Evolutionary conservation across 805 yeast genomes (phyloP).

Genomic region (Saccharomycopsis javanensis): DNA sequence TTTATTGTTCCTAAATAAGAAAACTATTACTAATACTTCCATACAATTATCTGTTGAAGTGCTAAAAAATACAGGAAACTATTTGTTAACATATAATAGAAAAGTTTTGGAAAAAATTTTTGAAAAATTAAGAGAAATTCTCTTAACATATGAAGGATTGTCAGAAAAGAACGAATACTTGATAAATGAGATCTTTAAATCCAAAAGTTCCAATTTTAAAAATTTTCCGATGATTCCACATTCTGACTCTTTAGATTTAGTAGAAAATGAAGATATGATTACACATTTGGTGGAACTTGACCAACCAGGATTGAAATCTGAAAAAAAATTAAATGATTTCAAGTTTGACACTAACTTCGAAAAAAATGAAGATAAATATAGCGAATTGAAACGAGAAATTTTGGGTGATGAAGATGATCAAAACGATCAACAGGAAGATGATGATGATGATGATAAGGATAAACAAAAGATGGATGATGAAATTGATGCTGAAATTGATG

Average conservation of each 20-base stretch:
- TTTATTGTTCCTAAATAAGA: slow-evolving; percentile 35
- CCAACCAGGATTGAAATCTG: slow-evolving; percentile 35
- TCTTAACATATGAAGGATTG: slow-evolving; percentile 26
- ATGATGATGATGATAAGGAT: slow-evolving; percentile 14
- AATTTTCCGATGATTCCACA: slow-evolving; percentile 31
- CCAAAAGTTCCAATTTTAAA: slow-evolving; percentile 36
- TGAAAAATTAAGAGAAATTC: slow-evolving; percentile 50
- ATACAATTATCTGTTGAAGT: slow-evolving; percentile 45
- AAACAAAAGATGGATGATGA: slow-evolving; percentile 40
- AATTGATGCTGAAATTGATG: slow-evolving; percentile 22
- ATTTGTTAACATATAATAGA: slow-evolving; percentile 37
- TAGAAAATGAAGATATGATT: slow-evolving; percentile 52
- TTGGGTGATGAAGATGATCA: slow-evolving; percentile 30
- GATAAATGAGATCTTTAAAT: slow-evolving; percentile 43
- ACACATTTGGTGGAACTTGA: slow-evolving; percentile 49
- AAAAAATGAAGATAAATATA: slow-evolving; percentile 40
- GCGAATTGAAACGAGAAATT: slow-evolving; percentile 33
- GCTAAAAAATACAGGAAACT: slow-evolving; percentile 43
- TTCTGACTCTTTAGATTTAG: slow-evolving; percentile 42
- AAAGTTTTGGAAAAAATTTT: slow-evolving; percentile 32
- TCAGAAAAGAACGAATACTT: slow-evolving; percentile 34
- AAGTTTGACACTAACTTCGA: slow-evolving; percentile 42
- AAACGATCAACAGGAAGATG: slow-evolving; percentile 21
- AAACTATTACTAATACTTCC: slow-evolving; percentile 40
- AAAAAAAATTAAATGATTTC: slow-evolving; percentile 42